phyloP scores from a whole-genome alignment of 2,329 filamentous ascomycete species.

The Clonostachys rhizophaga region DNA sequence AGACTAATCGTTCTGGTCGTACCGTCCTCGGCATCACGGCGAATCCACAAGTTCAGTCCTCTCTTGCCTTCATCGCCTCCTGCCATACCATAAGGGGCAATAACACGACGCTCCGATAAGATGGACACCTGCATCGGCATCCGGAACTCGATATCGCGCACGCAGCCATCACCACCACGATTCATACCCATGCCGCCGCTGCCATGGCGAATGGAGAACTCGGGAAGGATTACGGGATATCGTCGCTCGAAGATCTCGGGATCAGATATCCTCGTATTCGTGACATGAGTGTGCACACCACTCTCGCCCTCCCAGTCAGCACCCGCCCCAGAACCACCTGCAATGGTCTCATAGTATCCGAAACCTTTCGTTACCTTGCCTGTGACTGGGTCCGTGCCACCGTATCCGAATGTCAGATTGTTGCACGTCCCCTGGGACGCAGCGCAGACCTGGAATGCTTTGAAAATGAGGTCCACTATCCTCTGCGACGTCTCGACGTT shows the following conservation, averaged over 20 bases:
- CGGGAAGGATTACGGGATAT: slow-evolving; percentile 62
- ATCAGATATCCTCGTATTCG: slow-evolving; percentile 80
- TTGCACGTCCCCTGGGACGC: slow-evolving; percentile 75
- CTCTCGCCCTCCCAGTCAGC: slow-evolving; percentile 68
- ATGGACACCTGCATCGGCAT: slow-evolving; percentile 76
- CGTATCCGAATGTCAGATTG: slow-evolving; percentile 75
- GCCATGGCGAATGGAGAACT: slow-evolving; percentile 61
- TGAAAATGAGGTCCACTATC: slow-evolving; percentile 62
- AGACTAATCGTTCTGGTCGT: slow-evolving; percentile 20
- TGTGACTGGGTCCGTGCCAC: slow-evolving; percentile 22
- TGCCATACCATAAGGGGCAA: slow-evolving; percentile 69
- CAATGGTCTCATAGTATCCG: slow-evolving; percentile 84
- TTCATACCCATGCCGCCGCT: slow-evolving; percentile 53
- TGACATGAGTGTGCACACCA: slow-evolving; percentile 83
- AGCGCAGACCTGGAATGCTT: slow-evolving; percentile 69
- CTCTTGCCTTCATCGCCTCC: slow-evolving; percentile 65
- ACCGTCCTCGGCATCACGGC: slow-evolving; percentile 16
- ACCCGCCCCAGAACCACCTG: slow-evolving; percentile 71
- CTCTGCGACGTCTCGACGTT: slow-evolving; percentile 24
- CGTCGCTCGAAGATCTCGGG: slow-evolving; percentile 73
- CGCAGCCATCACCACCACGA: slow-evolving; percentile 69
- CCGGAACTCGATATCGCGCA: slow-evolving; percentile 77
- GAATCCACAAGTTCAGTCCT: slow-evolving; percentile 67
- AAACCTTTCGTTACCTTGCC: slow-evolving; percentile 48
- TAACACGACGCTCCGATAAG: slow-evolving; percentile 70